These are phyloP conservation scores for Podaxis rugospora DNA, from an alignment of 768 basidiomycete species.

Conservation along the genomic window DNA sequence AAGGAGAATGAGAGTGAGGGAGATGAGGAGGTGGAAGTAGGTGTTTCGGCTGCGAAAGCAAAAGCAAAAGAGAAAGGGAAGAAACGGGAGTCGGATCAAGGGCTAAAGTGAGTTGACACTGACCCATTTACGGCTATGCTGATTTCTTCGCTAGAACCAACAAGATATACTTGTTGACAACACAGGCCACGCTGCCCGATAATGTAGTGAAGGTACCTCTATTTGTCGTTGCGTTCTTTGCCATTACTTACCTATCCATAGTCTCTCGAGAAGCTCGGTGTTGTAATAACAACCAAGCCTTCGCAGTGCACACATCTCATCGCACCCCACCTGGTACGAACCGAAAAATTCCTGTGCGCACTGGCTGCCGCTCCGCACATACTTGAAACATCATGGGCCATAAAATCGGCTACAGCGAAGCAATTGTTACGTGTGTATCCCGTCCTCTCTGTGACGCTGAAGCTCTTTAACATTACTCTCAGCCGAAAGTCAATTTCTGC, in stretches of 20 bases:
- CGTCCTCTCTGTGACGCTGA: not conserved
- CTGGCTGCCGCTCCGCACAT: slow-evolving; percentile 41
- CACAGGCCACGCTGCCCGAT: slow-evolving; percentile 55
- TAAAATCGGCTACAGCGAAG: slow-evolving; percentile 48
- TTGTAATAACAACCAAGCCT: slow-evolving; percentile 56
- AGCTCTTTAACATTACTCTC: slow-evolving; percentile 5
- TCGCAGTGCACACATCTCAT: slow-evolving; percentile 78
- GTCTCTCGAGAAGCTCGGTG: slow-evolving; percentile 64
- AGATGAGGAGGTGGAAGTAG: slow-evolving; percentile 9
- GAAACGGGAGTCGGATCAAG: slow-evolving; percentile 11
- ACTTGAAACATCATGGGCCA: slow-evolving; percentile 67
- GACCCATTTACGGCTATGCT: not conserved
- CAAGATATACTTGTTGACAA: slow-evolving; percentile 59
- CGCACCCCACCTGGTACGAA: slow-evolving; percentile 63
- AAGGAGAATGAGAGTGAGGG: slow-evolving; percentile 14
- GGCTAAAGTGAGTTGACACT: not conserved
- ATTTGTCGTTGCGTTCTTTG: not conserved
- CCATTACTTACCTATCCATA: slow-evolving; percentile 22
- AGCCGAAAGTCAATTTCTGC: slow-evolving; percentile 62
- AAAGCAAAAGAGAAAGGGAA: slow-evolving; percentile 14
- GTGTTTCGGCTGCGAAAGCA: slow-evolving; percentile 4
- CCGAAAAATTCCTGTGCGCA: slow-evolving; percentile 85
- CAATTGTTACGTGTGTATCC: slow-evolving; percentile 57
- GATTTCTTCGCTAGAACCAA: slow-evolving; percentile 10
- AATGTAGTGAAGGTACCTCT: slow-evolving; percentile 53